Conservation (phyloP, 257 asterid genomes). For the Solanum bulbocastanum region DNA sequence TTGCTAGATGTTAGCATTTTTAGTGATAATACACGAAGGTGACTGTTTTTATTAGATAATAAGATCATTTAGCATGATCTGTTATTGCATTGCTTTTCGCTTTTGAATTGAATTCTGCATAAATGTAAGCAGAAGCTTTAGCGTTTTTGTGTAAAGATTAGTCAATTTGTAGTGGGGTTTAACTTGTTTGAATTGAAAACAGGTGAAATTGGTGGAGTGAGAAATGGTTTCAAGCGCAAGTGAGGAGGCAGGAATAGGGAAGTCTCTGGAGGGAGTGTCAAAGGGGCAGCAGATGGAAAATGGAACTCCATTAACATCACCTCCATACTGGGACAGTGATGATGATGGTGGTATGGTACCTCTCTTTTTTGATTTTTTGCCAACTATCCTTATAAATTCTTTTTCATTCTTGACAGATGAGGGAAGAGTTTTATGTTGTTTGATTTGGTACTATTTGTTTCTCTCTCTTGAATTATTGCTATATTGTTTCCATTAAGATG, state of each 20-base stretch:
- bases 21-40: not conserved
- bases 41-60: not conserved
- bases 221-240: slow-evolving; percentile 45
- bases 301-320: slow-evolving; percentile 65
- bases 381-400: not conserved
- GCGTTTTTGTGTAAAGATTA: not conserved
- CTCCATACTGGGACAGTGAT: slow-evolving; percentile 79
- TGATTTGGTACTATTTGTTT: not conserved
- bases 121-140: not conserved
- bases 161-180: slow-evolving; percentile 10
- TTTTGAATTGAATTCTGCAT: not conserved
- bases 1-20: not conserved
- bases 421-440: not conserved
- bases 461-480: not conserved
- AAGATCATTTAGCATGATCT: not conserved
- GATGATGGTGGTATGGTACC: slow-evolving; percentile 44
- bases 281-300: slow-evolving; percentile 64
- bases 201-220: slow-evolving; percentile 16
- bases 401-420: not conserved
- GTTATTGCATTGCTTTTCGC: not conserved
- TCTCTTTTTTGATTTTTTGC: not conserved
- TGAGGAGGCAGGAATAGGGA: slow-evolving; percentile 42
- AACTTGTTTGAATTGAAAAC: not conserved
- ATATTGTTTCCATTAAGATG: not conserved
- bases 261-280: slow-evolving; percentile 46